phyloP scores from a whole-genome alignment of 345 rosid genomes.

The Erodium maritimum region DNA sequence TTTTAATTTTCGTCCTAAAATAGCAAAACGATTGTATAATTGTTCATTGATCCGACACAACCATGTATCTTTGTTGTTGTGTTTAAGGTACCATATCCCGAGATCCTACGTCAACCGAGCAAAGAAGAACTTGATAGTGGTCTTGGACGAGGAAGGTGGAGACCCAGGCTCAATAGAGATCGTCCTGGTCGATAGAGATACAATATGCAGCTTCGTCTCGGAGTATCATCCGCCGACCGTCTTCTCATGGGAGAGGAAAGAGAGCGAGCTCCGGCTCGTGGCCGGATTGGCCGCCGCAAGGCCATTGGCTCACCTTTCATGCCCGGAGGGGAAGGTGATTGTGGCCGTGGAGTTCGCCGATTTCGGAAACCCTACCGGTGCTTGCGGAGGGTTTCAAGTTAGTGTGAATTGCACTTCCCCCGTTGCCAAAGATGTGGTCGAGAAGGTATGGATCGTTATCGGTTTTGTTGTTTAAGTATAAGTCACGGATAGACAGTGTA shows the following conservation, averaged over 20 bases:
- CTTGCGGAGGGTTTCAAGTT: constrained; percentile 21
- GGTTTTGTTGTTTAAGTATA: no score
- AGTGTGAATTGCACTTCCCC: constrained; percentile 29
- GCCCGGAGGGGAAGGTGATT: constrained; percentile 19
- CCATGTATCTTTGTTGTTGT: background rate
- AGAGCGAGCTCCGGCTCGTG: constrained; percentile 8
- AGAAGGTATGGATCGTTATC: constrained; percentile 18
- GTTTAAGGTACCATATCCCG: constrained; percentile 36
- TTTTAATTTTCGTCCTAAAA: no score
- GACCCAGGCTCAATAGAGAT: constrained; percentile 22
- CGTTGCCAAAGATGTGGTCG: constrained; percentile 19
- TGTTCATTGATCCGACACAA: background rate
- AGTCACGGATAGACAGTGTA: no score
- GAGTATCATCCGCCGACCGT: constrained; percentile 20
- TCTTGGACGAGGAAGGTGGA: constrained; percentile 30
- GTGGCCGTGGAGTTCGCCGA: constrained; percentile 29
- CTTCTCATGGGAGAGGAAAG: constrained; percentile 19
- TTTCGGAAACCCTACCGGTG: constrained; percentile 31
- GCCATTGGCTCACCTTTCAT: constrained; percentile 19
- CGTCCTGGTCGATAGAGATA: constrained; percentile 25
- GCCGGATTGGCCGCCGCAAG: constrained; percentile 7
- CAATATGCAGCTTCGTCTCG: constrained; percentile 27
- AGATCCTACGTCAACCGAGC: constrained; percentile 30
- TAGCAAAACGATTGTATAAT: background rate
- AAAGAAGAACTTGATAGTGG: constrained; percentile 25